Evolutionary conservation across 1,284 basidiomycete species (phyloP), one percentile per base, ranked within the genome.

Genomic region (Microbotryomycetes sp.): DNA sequence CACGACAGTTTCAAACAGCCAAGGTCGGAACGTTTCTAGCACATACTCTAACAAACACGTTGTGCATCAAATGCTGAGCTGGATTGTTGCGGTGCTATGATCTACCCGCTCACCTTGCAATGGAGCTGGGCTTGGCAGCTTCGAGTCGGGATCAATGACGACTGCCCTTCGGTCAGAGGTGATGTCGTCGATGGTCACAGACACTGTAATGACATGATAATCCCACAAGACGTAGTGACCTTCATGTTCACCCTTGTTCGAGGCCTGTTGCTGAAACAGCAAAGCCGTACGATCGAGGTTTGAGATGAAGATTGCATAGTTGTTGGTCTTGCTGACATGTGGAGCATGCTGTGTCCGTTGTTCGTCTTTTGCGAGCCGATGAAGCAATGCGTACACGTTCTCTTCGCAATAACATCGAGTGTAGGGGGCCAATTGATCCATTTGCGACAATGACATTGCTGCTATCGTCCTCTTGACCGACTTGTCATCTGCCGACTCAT

Each of bases 191-290:
- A 79, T 78, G 36, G 86, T 76, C 19, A 42, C 36, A 19, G 36
- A 42, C 47, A 82, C 73, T 12, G 86, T 79, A 29, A 88, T 74
- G 67, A 86, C 85, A 71, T 88, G 87, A 73, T 88, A 88, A 72
- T 88, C 86, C 86, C 86, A 88, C 36, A 88, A 74, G 12, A 87
- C 81, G 73, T 67, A 65, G 53, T 74, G 68, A 49, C 42, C 64
- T 29, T 60, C 49, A 3, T 67, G 71, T 28, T 74, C 70, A 23
- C 71, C 72, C 1, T 46, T 32, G 1, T 23, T 30, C 12, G 78
- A 77, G 26, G 76, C 76, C 66, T 80, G 81, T 72, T 87, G 86
- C 55, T 78, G 79, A 81, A 84, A 86, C 31, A 88, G 73, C 23
- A 84, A 82, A 28, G 85, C 81, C 76, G 79, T 81, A 73, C 81